Evolutionary conservation across 1,284 basidiomycete genomes (phyloP).

Genomic region (Microbotryum intermedium): DNA sequence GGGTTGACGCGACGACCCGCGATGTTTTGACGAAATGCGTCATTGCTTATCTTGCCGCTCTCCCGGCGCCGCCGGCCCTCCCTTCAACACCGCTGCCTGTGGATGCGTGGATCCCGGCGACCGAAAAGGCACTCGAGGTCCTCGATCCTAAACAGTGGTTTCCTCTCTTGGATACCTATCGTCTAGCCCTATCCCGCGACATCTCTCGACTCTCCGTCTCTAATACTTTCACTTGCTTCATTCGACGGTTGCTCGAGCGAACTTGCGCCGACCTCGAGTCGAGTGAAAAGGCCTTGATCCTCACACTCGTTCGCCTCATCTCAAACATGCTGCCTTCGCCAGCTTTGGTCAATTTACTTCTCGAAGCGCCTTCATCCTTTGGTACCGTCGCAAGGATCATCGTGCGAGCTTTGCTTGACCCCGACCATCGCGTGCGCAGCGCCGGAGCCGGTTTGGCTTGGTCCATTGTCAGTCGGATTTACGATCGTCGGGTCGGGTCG

Average conservation of each 20-base stretch:
- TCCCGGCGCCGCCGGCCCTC: conserved; percentile 10
- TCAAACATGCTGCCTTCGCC: conserved; percentile 25
- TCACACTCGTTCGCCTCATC: conserved; percentile 30
- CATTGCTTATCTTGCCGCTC: conserved; percentile 12
- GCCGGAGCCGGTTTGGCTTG: conserved; percentile 31
- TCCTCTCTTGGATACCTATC: conserved; percentile 33
- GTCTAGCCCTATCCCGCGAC: conserved; percentile 29
- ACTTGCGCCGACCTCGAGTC: conserved; percentile 1
- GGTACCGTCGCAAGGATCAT: conserved; percentile 15
- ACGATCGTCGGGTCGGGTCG: conserved; percentile 3
- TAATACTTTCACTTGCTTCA: conserved; percentile 10
- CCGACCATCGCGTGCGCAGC: conserved; percentile 25
- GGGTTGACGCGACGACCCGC: neutral
- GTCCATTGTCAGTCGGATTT: conserved; percentile 28
- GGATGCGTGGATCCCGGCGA: conserved; percentile 7
- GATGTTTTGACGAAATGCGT: conserved; percentile 10
- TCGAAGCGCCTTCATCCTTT: conserved; percentile 1
- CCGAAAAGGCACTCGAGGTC: conserved; percentile 6
- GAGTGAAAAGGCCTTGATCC: conserved; percentile 17
- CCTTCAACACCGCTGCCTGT: conserved; percentile 1
- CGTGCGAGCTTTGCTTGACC: conserved; percentile 29
- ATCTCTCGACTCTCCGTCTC: conserved; percentile 3
- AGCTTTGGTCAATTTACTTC: conserved; percentile 3
- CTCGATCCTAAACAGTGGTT: conserved; percentile 20
- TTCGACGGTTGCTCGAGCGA: conserved; percentile 3